Conservation (phyloP, 208 protist genomes). For the Tritrichomonas musculus region DNA sequence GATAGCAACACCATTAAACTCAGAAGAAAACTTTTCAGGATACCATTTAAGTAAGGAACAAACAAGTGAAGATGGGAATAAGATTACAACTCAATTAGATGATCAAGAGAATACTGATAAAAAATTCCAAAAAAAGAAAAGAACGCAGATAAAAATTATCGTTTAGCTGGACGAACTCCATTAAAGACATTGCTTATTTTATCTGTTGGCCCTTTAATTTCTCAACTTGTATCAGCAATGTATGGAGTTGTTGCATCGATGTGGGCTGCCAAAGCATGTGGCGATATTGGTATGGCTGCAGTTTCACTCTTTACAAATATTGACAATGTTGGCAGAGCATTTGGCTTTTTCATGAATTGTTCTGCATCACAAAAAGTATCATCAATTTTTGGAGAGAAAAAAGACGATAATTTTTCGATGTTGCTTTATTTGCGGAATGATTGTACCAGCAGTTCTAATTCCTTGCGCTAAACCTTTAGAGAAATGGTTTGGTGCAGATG, state of each 20-base stretch:
- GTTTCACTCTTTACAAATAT: background rate
- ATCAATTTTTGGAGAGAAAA: background rate
- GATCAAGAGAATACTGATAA: background rate
- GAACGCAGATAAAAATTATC: background rate
- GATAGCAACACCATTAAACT: too few relatives aligned
- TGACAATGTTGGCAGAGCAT: background rate
- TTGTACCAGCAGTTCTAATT: background rate
- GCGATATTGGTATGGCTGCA: background rate
- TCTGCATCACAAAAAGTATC: background rate
- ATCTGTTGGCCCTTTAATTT: background rate
- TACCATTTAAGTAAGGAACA: too few relatives aligned
- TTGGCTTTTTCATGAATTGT: background rate
- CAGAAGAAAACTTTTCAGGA: too few relatives aligned
- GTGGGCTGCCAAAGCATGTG: background rate
- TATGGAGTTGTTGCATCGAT: background rate
- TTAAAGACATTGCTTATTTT: background rate
- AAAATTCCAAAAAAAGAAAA: background rate
- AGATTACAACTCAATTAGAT: background rate
- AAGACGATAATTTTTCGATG: background rate
- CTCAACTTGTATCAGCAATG: background rate
- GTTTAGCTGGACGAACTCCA: background rate
- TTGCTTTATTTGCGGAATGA: background rate
- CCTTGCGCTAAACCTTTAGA: background rate
- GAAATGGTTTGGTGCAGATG: background rate
- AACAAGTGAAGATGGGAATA: background rate